These are phyloP conservation scores for Dendrocalamus sinicus DNA, from an alignment of 176 grass and related monocot genomes.

Conservation along the genomic window DNA sequence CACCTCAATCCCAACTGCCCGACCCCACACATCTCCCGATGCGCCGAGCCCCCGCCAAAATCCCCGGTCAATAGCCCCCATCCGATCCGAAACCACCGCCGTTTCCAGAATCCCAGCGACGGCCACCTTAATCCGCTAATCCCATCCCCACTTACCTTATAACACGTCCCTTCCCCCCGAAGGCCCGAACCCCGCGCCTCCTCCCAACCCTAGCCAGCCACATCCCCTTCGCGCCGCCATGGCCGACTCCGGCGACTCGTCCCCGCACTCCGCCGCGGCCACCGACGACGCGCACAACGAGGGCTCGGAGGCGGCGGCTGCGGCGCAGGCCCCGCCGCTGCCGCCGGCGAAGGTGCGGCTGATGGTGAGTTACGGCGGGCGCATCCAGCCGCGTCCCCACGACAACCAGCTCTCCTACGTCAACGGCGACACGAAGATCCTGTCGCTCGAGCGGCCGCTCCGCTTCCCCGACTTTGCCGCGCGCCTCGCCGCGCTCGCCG, in stretches of 20 bases:
- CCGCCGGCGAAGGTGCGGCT: slow-evolving; percentile 55
- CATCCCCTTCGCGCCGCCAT: slow-evolving; percentile 46
- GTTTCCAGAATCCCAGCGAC: slow-evolving; percentile 28
- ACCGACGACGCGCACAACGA: slow-evolving; percentile 53
- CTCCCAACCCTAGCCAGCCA: slow-evolving; percentile 40
- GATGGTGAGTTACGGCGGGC: slow-evolving; percentile 95
- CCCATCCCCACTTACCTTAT: slow-evolving; percentile 42
- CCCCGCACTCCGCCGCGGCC: slow-evolving; percentile 62
- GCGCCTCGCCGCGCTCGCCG: slow-evolving; percentile 50
- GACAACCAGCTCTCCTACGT: slow-evolving; percentile 92
- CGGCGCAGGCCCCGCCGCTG: neutral
- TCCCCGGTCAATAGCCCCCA: slow-evolving; percentile 31
- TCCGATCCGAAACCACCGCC: slow-evolving; percentile 1
- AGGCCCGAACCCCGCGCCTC: neutral
- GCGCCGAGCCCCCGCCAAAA: slow-evolving; percentile 23
- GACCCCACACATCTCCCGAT: slow-evolving; percentile 36
- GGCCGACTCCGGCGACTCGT: slow-evolving; percentile 77
- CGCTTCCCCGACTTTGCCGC: slow-evolving; percentile 67
- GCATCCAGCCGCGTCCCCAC: slow-evolving; percentile 82
- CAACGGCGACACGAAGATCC: slow-evolving; percentile 97
- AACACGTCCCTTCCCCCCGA: slow-evolving; percentile 10
- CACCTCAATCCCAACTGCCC: slow-evolving; percentile 22
- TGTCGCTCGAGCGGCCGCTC: slow-evolving; percentile 76
- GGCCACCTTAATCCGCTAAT: slow-evolving; percentile 19
- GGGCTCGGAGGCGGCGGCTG: slow-evolving; percentile 14